Evolutionary conservation across 139 green algal species (phyloP).

Genomic region (Chlamydomonas asymmetrica): DNA sequence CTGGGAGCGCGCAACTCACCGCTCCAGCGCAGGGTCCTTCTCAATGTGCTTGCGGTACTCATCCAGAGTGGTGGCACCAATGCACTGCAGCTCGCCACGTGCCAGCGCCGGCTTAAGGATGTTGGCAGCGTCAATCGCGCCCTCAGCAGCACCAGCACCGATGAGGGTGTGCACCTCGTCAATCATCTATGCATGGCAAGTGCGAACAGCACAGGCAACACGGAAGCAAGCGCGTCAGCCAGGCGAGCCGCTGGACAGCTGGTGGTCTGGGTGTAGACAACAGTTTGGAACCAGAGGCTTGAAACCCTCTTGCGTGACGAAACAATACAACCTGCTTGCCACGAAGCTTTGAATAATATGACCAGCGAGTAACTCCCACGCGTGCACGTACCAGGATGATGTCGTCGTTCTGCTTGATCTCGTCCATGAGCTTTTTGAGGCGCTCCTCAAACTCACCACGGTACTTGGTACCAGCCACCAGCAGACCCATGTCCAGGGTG

Average conservation of each 20-base stretch:
- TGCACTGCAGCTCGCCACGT: conserved; percentile 98
- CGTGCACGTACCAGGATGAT: conserved; percentile 89
- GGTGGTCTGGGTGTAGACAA: background rate
- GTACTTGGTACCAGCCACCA: conserved; percentile 99
- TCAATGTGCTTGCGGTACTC: conserved; percentile 99
- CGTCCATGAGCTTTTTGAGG: conserved; percentile 99
- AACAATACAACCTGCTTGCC: background rate
- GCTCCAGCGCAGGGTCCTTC: conserved; percentile 98
- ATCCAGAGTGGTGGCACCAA: conserved; percentile 98
- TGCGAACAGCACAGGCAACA: no score
- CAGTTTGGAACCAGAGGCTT: no score
- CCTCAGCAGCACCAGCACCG: conserved; percentile 95
- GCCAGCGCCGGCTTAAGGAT: conserved; percentile 99
- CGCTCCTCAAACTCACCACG: conserved; percentile 99
- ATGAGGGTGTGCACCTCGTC: conserved; percentile 99
- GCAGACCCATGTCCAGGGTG: conserved; percentile 98
- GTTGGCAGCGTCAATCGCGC: conserved; percentile 98
- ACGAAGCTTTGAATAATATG: background rate
- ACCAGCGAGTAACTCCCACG: background rate
- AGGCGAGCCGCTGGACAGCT: background rate
- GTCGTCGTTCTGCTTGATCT: conserved; percentile 99
- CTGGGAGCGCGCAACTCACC: no score
- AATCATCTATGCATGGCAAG: conserved; percentile 60
- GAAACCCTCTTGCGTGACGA: background rate
- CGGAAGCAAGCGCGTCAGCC: background rate